phyloP scores from a whole-genome alignment of 139 green algal species.

The Auxenochlorella pyrenoidosa region DNA sequence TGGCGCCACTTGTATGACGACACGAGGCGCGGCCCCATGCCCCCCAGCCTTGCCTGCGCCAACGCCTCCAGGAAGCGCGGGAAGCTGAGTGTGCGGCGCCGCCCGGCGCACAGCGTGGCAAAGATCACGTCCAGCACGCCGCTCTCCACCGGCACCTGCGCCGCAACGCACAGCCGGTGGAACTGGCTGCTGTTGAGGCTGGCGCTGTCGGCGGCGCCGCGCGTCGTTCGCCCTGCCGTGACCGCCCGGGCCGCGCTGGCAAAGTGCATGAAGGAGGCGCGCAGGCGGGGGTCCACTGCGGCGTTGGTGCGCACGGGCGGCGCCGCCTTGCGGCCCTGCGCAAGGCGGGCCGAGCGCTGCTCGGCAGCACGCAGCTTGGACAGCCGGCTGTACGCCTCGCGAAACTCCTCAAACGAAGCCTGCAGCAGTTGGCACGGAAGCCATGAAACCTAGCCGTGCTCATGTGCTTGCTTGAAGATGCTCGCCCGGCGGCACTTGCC shows the following conservation, averaged over 20 bases:
- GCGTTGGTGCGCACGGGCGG: neutral
- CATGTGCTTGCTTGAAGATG: too few species aligned
- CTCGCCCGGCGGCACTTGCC: too few species aligned
- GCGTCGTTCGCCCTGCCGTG: neutral
- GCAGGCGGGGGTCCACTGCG: neutral
- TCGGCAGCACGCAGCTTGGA: neutral
- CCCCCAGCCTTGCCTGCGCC: neutral
- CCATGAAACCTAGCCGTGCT: neutral
- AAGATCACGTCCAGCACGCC: constrained; percentile 3
- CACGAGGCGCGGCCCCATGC: too few species aligned
- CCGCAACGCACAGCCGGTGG: neutral
- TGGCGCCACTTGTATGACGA: too few species aligned
- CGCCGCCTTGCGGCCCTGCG: neutral
- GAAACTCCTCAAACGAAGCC: neutral
- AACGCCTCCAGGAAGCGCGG: constrained; percentile 1
- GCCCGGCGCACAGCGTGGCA: neutral
- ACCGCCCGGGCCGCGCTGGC: neutral
- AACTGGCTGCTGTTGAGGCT: neutral
- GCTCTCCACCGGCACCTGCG: neutral
- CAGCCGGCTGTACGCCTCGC: neutral
- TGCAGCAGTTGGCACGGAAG: neutral
- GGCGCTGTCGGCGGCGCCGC: neutral
- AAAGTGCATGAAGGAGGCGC: neutral
- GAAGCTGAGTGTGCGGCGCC: neutral
- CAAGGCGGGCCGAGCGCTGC: neutral